Evolutionary conservation across 2,329 filamentous ascomycete genomes (phyloP).

Genomic region (Periconia macrospinosa): DNA sequence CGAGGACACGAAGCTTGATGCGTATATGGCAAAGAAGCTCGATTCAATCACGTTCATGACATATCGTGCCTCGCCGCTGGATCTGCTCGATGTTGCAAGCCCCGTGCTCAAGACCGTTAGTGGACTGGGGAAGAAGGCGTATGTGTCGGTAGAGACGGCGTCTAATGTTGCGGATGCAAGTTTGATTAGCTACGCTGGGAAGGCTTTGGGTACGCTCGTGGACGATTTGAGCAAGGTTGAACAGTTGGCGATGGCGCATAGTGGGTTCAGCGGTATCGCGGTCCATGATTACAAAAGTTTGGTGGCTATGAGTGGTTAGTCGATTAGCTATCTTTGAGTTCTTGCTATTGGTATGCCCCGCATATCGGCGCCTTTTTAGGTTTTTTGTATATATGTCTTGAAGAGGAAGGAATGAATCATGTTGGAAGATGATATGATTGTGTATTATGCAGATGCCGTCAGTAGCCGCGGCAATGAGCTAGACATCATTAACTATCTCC

Average conservation of each 20-base stretch:
- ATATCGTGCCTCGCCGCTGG: constrained; percentile 7
- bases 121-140: constrained; percentile 1
- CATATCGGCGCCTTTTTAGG: too few species aligned
- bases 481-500: neutral
- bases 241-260: neutral
- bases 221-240: constrained; percentile 4
- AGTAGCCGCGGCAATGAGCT: neutral
- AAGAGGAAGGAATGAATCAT: neutral
- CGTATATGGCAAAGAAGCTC: constrained; percentile 5
- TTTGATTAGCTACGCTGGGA: constrained; percentile 12
- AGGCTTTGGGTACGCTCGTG: constrained; percentile 4
- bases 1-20: constrained; percentile 8
- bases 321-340: too few species aligned
- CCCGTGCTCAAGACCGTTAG: constrained; percentile 2
- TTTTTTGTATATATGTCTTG: neutral
- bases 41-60: constrained; percentile 14
- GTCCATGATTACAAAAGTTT: constrained; percentile 11
- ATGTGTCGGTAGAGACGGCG: constrained; percentile 11
- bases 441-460: neutral
- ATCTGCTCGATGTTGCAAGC: constrained; percentile 7
- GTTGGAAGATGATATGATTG: neutral
- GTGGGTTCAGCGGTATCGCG: constrained; percentile 9
- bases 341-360: too few species aligned
- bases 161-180: neutral
- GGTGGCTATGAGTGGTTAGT: neutral